A percentile compares a stretch with the other conserved stretches of the same genome.
These are phyloP conservation scores for Cladorrhinum sp. DNA, from an alignment of 2,329 filamentous ascomycete species.

Conservation along the genomic window DNA sequence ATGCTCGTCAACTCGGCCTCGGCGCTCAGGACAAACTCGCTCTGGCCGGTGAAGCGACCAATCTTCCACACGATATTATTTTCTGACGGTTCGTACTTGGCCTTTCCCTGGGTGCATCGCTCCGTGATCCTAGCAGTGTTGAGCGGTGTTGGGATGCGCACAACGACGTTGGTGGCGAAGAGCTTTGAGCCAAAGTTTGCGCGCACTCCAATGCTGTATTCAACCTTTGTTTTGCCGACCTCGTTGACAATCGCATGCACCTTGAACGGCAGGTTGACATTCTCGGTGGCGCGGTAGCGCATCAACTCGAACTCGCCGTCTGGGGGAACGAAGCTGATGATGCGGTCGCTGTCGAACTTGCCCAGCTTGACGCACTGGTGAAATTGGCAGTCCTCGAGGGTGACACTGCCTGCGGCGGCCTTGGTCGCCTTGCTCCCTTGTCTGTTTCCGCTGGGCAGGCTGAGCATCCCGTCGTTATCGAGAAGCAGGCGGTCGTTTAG, in stretches of 20 bases:
- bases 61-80: constrained; percentile 99
- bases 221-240: constrained; percentile 92
- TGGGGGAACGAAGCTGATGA: constrained; percentile 94
- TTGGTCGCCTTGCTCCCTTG: constrained; percentile 86
- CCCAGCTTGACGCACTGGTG: constrained; percentile 98
- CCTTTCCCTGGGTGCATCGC: constrained; percentile 91
- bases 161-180: constrained; percentile 93
- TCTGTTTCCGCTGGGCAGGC: constrained; percentile 69
- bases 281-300: constrained; percentile 96
- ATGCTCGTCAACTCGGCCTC: constrained; percentile 92
- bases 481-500: constrained; percentile 92
- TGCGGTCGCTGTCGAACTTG: constrained; percentile 93
- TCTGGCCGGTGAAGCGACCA: constrained; percentile 95
- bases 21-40: constrained; percentile 90
- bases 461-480: constrained; percentile 68
- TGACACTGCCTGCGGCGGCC: constrained; percentile 91
- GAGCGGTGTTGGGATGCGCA: constrained; percentile 90
- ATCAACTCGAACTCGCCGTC: constrained; percentile 98
- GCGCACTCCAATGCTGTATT: constrained; percentile 96
- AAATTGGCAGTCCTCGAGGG: constrained; percentile 96
- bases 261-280: constrained; percentile 98
- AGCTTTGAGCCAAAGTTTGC: constrained; percentile 96
- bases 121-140: constrained; percentile 95
- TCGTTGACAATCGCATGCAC: constrained; percentile 98
- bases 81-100: constrained; percentile 96